Percentiles rank a stretch among this genome's conserved stretches.
phyloP scores from a whole-genome alignment of 352 stramenopile species.

The Phytophthora tubulina region DNA sequence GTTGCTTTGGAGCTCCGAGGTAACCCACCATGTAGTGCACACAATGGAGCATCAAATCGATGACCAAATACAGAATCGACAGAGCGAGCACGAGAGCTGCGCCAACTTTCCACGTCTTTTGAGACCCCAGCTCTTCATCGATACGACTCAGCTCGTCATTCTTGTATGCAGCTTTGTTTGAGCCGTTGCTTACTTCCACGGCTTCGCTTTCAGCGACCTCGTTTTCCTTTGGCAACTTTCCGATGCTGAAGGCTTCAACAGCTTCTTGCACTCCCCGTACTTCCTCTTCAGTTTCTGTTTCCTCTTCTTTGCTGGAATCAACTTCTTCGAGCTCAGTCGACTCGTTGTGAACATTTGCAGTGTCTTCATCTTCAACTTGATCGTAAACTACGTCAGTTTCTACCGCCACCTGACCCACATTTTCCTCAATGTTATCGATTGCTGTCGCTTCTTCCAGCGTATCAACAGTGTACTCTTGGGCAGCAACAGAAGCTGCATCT shows the following conservation, averaged over 20 bases:
- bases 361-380: background rate
- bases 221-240: background rate
- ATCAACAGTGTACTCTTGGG: background rate
- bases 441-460: background rate
- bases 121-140: background rate
- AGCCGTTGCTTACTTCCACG: background rate
- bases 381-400: background rate
- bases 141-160: conserved; percentile 2
- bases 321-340: background rate
- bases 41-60: conserved; percentile 32
- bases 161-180: conserved; percentile 1
- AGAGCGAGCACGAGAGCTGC: conserved; percentile 38
- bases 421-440: background rate
- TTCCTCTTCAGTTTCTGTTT: background rate
- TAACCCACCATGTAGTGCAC: conserved; percentile 9
- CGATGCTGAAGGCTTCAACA: no score
- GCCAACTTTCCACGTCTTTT: conserved; percentile 30
- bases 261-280: background rate
- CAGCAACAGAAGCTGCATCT: background rate
- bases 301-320: background rate
- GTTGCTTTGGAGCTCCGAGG: conserved; percentile 18
- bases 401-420: background rate
- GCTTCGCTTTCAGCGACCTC: background rate
- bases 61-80: conserved; percentile 34
- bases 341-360: background rate